Percentiles rank a stretch among this genome's conserved stretches.
Evolutionary conservation across 768 basidiomycete species (phyloP).

Genomic region (Lentinus brumalis): DNA sequence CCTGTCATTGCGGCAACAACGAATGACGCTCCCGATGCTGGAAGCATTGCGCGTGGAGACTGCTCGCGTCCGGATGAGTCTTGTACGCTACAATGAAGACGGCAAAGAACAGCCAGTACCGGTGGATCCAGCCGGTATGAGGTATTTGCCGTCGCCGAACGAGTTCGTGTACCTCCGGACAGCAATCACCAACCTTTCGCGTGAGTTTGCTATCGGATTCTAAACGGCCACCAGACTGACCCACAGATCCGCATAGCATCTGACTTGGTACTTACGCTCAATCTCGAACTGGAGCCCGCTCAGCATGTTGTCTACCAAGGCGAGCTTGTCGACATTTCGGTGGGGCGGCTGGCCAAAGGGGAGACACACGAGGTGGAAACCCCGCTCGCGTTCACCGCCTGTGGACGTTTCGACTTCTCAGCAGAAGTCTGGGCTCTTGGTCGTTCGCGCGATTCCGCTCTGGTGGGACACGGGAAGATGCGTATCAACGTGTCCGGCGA

Average conservation of each 20-base stretch:
- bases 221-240: neutral
- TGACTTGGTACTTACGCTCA: constrained; percentile 52
- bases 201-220: constrained; percentile 45
- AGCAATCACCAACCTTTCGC: constrained; percentile 62
- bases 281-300: constrained; percentile 56
- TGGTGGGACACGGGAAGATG: constrained; percentile 21
- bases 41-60: constrained; percentile 72
- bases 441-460: constrained; percentile 1
- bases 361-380: constrained; percentile 53
- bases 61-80: constrained; percentile 57
- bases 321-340: constrained; percentile 54
- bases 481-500: constrained; percentile 11
- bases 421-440: constrained; percentile 38
- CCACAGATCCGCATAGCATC: constrained; percentile 41
- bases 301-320: constrained; percentile 76
- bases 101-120: constrained; percentile 17
- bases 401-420: constrained; percentile 59
- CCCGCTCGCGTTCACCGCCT: constrained; percentile 72
- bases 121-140: constrained; percentile 38
- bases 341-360: constrained; percentile 64
- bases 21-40: constrained; percentile 79
- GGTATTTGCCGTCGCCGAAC: constrained; percentile 54
- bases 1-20: constrained; percentile 75
- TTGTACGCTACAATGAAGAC: constrained; percentile 38
- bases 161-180: constrained; percentile 64